Conservation (phyloP, 345 rosid species). For the Excoecaria cochinchinensis region DNA sequence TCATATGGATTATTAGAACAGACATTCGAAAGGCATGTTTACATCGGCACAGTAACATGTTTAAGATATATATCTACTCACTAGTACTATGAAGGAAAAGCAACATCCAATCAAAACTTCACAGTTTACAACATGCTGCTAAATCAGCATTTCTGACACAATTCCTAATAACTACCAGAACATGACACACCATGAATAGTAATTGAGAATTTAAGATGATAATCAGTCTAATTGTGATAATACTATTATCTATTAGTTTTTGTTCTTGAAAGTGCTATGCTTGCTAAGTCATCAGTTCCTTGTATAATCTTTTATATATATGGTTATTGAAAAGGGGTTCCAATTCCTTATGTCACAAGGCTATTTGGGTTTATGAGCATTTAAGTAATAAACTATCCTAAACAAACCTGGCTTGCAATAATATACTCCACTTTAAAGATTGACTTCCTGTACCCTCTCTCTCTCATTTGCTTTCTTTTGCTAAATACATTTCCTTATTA, state of each 20-base stretch:
- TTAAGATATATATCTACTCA: background rate
- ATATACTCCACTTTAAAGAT: constrained; percentile 38
- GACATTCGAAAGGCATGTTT: constrained; percentile 11
- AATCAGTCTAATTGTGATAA: background rate
- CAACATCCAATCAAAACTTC: background rate
- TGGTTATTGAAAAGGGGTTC: constrained; percentile 24
- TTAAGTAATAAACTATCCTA: constrained; percentile 13
- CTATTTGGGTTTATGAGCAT: constrained; percentile 27
- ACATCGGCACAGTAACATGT: background rate
- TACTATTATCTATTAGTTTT: constrained; percentile 14
- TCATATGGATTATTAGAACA: constrained; percentile 6
- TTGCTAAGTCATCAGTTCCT: constrained; percentile 32
- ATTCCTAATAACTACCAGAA: background rate
- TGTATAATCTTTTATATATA: constrained; percentile 10
- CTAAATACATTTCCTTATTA: constrained; percentile 32
- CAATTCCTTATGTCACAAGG: constrained; percentile 32
- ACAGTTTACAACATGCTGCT: background rate
- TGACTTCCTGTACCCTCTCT: constrained; percentile 46
- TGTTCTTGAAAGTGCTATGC: constrained; percentile 32
- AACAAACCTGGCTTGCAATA: constrained; percentile 22
- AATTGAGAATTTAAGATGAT: background rate
- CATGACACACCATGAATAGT: background rate
- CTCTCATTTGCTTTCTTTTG: constrained; percentile 28
- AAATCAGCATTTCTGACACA: background rate
- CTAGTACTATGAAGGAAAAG: background rate